A percentile compares a stretch with the other conserved stretches of the same genome.
phyloP scores from a whole-genome alignment of 2,329 filamentous ascomycete species.

The Paraphaeosphaeria sporulosa region DNA sequence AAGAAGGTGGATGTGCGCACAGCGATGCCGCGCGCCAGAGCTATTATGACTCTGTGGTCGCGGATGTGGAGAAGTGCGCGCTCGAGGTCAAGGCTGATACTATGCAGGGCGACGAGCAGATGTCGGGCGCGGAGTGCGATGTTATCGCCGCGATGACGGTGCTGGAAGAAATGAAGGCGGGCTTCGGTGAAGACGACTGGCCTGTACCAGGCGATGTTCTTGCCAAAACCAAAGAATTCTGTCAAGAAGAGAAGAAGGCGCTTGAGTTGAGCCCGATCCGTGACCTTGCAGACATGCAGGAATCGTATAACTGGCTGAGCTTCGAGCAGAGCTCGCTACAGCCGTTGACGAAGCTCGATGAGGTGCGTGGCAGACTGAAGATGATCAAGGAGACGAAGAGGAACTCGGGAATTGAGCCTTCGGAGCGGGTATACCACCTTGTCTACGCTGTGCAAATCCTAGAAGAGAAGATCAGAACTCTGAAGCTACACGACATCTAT shows the following conservation, averaged over 20 bases:
- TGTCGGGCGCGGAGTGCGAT: neutral
- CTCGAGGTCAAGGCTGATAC: neutral
- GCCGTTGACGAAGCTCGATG: constrained; percentile 20
- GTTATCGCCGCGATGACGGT: constrained; percentile 8
- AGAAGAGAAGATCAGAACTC: constrained; percentile 4
- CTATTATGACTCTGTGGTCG: neutral
- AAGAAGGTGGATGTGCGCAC: neutral
- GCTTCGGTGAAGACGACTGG: neutral
- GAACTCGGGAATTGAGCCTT: constrained; percentile 1
- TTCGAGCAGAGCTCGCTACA: constrained; percentile 12
- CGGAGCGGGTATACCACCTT: neutral
- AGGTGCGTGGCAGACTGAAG: neutral
- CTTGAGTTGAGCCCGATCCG: neutral
- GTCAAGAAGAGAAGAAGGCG: neutral
- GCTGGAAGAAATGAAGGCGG: neutral
- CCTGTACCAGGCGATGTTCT: neutral
- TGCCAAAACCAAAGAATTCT: neutral
- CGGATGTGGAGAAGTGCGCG: neutral
- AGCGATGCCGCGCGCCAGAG: neutral
- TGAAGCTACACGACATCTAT: neutral
- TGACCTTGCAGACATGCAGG: neutral
- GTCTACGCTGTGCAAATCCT: constrained; percentile 9
- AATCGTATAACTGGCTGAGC: constrained; percentile 20
- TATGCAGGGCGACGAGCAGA: neutral
- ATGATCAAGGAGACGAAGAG: neutral